Evolutionary conservation across 2,329 filamentous ascomycete species (phyloP).

Genomic region (Pseudogymnoascus sp.): DNA sequence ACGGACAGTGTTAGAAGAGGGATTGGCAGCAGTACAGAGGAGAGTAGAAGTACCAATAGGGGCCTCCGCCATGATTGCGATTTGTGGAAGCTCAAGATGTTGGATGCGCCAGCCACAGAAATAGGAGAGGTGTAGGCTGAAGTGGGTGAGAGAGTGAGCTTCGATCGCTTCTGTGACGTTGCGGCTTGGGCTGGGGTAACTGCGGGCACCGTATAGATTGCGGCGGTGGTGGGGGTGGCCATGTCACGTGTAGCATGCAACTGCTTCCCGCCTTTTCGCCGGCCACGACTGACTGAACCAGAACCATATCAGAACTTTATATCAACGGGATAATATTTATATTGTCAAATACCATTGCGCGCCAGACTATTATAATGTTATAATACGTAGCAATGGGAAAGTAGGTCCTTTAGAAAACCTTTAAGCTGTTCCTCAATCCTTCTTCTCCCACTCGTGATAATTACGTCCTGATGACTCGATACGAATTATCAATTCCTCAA

Average conservation of each 20-base stretch:
- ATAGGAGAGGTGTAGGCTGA: conserved; percentile 10
- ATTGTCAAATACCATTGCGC: not conserved
- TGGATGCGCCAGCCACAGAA: conserved; percentile 11
- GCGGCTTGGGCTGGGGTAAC: conserved; percentile 11
- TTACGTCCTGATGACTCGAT: conserved; percentile 8
- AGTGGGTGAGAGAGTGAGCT: conserved; percentile 11
- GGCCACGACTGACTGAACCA: not conserved
- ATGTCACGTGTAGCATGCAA: too few relatives aligned
- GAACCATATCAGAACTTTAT: not conserved
- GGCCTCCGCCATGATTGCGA: conserved; percentile 29
- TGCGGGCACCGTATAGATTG: conserved; percentile 10
- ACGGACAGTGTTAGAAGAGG: conserved; percentile 15
- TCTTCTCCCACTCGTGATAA: not conserved
- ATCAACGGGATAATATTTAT: not conserved
- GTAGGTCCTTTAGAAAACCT: not conserved
- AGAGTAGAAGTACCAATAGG: conserved; percentile 27
- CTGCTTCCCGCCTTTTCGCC: too few relatives aligned
- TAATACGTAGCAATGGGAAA: not conserved
- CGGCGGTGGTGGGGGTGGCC: conserved; percentile 2
- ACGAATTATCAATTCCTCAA: conserved; percentile 8
- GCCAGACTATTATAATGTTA: not conserved
- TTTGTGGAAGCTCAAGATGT: conserved; percentile 14
- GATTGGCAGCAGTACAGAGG: conserved; percentile 4
- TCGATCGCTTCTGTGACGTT: conserved; percentile 12
- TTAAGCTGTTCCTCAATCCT: not conserved